Evolutionary conservation across 805 yeast species (phyloP), one percentile per base, ranked within the genome.

Genomic region (Starmerella floricola): DNA sequence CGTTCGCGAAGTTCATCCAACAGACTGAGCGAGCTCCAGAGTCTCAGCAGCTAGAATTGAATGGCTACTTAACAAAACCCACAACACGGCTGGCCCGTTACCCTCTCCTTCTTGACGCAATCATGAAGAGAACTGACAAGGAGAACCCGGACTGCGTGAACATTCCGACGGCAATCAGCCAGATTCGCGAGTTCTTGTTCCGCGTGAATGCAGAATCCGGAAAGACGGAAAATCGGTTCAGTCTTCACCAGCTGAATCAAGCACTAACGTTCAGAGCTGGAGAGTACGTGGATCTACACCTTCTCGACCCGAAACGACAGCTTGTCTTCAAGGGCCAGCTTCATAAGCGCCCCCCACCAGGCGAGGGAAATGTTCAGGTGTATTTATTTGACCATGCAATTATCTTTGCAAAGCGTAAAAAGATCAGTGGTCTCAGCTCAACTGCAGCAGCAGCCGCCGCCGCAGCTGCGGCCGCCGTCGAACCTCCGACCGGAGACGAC

Each of bases 41-140:
- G 65, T 74, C 85, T 29, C 73, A 94, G 55, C 83, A 86, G 62
- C 75, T 88, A 46, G 96, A 93, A 62, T 77, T 91, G 41, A 82
- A 88, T 20, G 91, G 97, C 0, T 91, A 86, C 56, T 69, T 91
- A 49, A 84, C 95, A 6, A 93, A 88, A 56, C 96, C 97, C 39
- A 87, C 94, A 2, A 86, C 95, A 13, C 74, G 98, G 59, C 86
- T 95, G 26, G 97, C 96, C 8, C 70, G 97, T 51, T 91, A 91
- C 62, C 95, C 94, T 50, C 65, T 91, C 38, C 68, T 91, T 44
- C 68, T 88, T 18, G 78, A 74, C 44, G 91, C 88, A 36, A 82
- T 91, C 28, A 67, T 84, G 50, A 88, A 91, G 59, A 74, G 76
- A 49, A 86, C 97, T 0, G 73, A 71, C 40, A 78, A 79, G n/a